Percentiles rank a stretch among this genome's conserved stretches.
phyloP scores from a whole-genome alignment of 108 stramenopile genomes.

The Seminavis robusta region DNA sequence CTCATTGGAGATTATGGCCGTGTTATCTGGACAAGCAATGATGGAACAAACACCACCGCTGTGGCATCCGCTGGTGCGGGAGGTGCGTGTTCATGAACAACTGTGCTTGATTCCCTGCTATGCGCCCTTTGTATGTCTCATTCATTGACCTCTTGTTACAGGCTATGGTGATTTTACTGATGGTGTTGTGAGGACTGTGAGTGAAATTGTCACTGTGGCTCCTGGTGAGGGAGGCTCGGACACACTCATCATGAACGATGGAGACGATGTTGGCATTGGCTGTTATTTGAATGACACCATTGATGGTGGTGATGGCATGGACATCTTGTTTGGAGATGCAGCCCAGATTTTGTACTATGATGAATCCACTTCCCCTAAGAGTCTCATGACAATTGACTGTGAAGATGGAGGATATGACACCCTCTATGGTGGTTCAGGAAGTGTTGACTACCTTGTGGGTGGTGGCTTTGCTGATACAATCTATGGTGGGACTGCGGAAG shows the following conservation, averaged over 20 bases:
- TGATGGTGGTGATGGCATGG: constrained; percentile 13
- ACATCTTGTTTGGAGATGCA: constrained; percentile 23
- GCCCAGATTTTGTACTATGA: neutral
- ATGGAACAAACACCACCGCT: constrained; percentile 6
- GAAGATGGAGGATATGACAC: constrained; percentile 11
- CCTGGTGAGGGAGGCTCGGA: constrained; percentile 1
- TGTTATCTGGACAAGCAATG: constrained; percentile 19
- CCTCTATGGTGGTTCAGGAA: constrained; percentile 14
- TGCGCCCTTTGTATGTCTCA: too few relatives aligned
- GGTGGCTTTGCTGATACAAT: constrained; percentile 8
- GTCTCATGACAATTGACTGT: constrained; percentile 11
- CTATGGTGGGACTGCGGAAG: neutral
- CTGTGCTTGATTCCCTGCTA: too few relatives aligned
- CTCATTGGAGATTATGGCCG: constrained; percentile 35
- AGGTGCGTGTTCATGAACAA: too few relatives aligned
- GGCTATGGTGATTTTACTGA: constrained; percentile 41
- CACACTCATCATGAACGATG: neutral
- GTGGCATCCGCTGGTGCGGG: constrained; percentile 32
- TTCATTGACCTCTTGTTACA: too few relatives aligned
- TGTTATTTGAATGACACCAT: constrained; percentile 13
- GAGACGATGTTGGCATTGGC: constrained; percentile 15
- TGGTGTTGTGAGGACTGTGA: constrained; percentile 14
- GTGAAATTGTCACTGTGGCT: neutral
- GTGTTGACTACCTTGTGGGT: constrained; percentile 18
- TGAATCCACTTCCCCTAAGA: constrained; percentile 7